Conservation (phyloP, 2,329 filamentous ascomycete genomes). For the Arthrocladium fulminans region DNA sequence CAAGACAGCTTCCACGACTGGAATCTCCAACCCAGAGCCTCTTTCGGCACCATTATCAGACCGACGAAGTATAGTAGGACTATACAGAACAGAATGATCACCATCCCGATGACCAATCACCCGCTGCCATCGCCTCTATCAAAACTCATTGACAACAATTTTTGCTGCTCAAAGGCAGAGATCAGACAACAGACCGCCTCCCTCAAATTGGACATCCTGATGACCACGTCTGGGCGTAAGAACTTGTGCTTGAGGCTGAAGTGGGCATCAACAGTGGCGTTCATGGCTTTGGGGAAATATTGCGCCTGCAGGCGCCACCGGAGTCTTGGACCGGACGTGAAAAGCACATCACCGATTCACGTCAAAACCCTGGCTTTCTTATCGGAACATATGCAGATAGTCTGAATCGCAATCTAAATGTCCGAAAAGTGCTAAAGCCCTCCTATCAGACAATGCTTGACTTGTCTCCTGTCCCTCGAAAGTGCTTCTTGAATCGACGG, state of each 20-base stretch:
- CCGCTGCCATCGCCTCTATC: too few species aligned
- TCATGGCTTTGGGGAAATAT: background rate
- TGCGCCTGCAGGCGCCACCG: background rate
- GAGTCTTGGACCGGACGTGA: background rate
- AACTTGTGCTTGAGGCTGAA: background rate
- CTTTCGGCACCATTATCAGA: too few species aligned
- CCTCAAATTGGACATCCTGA: too few species aligned
- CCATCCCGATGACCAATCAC: too few species aligned
- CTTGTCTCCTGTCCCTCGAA: too few species aligned
- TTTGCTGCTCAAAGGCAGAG: too few species aligned
- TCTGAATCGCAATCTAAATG: background rate
- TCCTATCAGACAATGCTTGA: background rate
- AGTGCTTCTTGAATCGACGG: background rate
- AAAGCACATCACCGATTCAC: background rate
- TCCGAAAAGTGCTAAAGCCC: background rate
- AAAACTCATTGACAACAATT: too few species aligned
- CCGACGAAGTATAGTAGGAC: too few species aligned
- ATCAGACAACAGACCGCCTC: too few species aligned
- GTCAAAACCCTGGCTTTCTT: background rate
- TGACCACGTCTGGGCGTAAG: background rate
- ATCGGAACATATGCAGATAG: background rate
- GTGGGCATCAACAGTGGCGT: background rate
- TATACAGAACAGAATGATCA: too few species aligned
- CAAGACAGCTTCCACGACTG: too few species aligned
- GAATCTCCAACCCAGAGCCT: too few species aligned